A percentile compares a stretch with the other conserved stretches of the same genome.
Conservation (phyloP, 2,329 filamentous ascomycete genomes). For the Diaporthe sp. region DNA sequence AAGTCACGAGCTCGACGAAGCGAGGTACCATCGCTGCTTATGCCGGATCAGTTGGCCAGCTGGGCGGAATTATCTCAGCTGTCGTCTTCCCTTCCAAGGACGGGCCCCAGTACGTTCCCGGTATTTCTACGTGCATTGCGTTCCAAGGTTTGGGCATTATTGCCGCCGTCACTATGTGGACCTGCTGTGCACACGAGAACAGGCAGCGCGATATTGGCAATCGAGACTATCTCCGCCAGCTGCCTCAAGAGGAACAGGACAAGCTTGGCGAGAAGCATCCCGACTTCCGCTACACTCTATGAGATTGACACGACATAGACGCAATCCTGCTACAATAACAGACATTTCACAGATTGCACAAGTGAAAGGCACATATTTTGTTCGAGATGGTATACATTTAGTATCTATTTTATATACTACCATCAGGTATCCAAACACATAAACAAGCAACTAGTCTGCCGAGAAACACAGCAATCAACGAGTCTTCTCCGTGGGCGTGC, state of each 20-base stretch:
- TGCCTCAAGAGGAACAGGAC: background rate
- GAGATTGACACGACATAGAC: background rate
- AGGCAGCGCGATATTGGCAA: background rate
- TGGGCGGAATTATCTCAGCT: constrained; percentile 46
- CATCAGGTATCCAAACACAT: constrained; percentile 5
- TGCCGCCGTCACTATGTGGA: background rate
- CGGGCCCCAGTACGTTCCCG: background rate
- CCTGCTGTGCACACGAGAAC: background rate
- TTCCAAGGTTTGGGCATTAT: background rate
- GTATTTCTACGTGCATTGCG: background rate
- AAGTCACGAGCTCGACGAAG: constrained; percentile 62
- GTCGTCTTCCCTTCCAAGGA: constrained; percentile 4
- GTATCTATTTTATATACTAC: constrained; percentile 6
- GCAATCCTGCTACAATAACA: too few species aligned
- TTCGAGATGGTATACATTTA: background rate
- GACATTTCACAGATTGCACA: background rate
- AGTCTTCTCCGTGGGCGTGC: constrained; percentile 30
- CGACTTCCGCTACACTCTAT: constrained; percentile 1
- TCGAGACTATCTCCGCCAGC: background rate
- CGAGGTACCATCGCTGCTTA: constrained; percentile 59
- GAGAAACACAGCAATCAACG: background rate
- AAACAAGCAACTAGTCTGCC: background rate
- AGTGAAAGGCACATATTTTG: background rate
- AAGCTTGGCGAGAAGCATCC: background rate
- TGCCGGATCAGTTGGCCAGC: constrained; percentile 61